phyloP scores from a whole-genome alignment of 805 yeast genomes.

The Teunomyces stri region DNA sequence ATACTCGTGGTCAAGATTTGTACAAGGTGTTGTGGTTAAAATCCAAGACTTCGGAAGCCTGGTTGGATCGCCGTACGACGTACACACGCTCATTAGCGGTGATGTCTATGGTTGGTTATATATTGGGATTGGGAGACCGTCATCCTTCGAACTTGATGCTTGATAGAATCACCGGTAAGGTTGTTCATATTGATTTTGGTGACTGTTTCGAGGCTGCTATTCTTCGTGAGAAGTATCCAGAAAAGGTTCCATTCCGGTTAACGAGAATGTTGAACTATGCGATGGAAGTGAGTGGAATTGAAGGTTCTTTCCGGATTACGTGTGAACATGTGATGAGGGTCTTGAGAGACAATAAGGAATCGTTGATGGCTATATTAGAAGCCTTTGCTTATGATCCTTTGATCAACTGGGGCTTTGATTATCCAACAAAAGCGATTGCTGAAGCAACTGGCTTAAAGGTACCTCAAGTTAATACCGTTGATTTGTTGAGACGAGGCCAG shows the following conservation, averaged over 20 bases:
- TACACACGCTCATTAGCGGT: slow-evolving; percentile 95
- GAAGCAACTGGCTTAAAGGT: slow-evolving; percentile 71
- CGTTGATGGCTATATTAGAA: slow-evolving; percentile 95
- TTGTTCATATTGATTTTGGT: slow-evolving; percentile 96
- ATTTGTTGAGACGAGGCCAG: slow-evolving; percentile 66
- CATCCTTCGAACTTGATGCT: slow-evolving; percentile 97
- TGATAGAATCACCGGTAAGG: slow-evolving; percentile 91
- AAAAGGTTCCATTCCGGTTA: slow-evolving; percentile 93
- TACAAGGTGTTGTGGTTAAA: slow-evolving; percentile 96
- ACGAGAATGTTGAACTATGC: slow-evolving; percentile 97
- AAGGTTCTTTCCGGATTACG: slow-evolving; percentile 94
- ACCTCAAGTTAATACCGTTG: slow-evolving; percentile 67
- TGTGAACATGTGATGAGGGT: slow-evolving; percentile 98
- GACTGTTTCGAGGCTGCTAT: slow-evolving; percentile 99
- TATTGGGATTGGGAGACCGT: slow-evolving; percentile 93
- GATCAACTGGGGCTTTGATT: slow-evolving; percentile 97
- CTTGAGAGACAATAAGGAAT: slow-evolving; percentile 88
- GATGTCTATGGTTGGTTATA: slow-evolving; percentile 98
- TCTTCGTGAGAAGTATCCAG: slow-evolving; percentile 94
- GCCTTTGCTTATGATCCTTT: slow-evolving; percentile 98
- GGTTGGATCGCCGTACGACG: slow-evolving; percentile 96
- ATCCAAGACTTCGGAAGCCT: slow-evolving; percentile 92
- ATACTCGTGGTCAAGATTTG: slow-evolving; percentile 93
- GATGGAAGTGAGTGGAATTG: slow-evolving; percentile 98
- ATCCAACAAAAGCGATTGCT: slow-evolving; percentile 76